Conservation (phyloP, 768 basidiomycete genomes). For the Clitopilus passeckerianus region DNA sequence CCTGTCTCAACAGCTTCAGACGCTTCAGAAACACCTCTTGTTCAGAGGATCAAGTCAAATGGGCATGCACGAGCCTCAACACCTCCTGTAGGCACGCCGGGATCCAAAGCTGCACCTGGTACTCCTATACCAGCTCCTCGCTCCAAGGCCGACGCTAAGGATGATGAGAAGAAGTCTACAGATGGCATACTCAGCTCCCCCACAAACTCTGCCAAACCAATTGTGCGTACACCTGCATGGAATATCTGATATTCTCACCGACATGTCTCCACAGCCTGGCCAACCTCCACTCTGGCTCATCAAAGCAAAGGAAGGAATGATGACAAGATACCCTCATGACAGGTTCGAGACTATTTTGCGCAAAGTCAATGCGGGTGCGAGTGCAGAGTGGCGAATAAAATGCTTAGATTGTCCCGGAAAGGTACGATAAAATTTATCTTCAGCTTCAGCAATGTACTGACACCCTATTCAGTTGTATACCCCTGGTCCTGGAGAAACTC, state of each 20-base stretch:
- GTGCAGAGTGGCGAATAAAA: conserved; percentile 86
- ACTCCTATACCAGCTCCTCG: conserved; percentile 16
- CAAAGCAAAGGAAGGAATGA: conserved; percentile 62
- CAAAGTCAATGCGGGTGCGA: conserved; percentile 46
- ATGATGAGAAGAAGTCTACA: conserved; percentile 2
- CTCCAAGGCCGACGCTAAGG: conserved; percentile 4
- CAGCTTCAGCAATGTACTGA: not conserved
- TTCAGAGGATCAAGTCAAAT: conserved; percentile 59
- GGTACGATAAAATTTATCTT: conserved; percentile 34
- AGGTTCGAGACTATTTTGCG: conserved; percentile 73
- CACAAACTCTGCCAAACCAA: conserved; percentile 24
- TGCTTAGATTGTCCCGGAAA: conserved; percentile 93
- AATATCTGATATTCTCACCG: not conserved
- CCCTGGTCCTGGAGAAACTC: conserved; percentile 81
- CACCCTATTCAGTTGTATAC: conserved; percentile 64
- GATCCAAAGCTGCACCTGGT: conserved; percentile 14
- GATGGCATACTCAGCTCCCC: conserved; percentile 15
- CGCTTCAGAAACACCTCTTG: conserved; percentile 69
- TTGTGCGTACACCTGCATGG: conserved; percentile 10
- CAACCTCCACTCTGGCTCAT: conserved; percentile 70
- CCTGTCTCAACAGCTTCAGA: conserved; percentile 74
- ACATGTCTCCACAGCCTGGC: conserved; percentile 5
- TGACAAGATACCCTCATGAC: conserved; percentile 74
- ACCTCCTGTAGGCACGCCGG: conserved; percentile 9
- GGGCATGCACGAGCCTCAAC: conserved; percentile 33